Evolutionary conservation across 495 filamentous ascomycete genomes (phyloP), one percentile per base, ranked within the genome.

Genomic region (Xanthoparmelia taractica): DNA sequence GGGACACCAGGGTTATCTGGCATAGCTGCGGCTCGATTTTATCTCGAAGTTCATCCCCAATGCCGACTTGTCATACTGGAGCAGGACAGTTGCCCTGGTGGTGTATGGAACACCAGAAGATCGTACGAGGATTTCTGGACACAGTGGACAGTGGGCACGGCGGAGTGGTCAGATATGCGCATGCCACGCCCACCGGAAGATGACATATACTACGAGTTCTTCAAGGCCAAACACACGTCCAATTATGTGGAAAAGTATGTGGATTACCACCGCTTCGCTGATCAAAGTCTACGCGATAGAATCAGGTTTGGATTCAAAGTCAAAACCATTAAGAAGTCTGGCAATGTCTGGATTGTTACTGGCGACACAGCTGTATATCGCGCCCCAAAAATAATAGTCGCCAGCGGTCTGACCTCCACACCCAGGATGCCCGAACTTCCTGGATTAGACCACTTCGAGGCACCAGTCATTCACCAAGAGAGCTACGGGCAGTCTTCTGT

Each of bases 241-340:
- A 40, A 70, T 36, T 79, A 80, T 63, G 69, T 79, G 23, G 72
- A 76, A 50, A 63, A 74, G 17, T 80, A 80, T 61, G 57, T 77
- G n/a, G 66, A 73, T 50, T 36, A 52, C 37, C 70, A 74, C 57
- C 40, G 48, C 11, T 75, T 72, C 59, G 60, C 47, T 36, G 73
- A 72, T 38, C 65, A 60, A 25, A 69, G 64, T 31, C 47, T 78
- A 23, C 66, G 67, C 18, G 66, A 73, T 38, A 63, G 75, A 59
- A 71, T 76, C 29, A 59, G 41, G 34, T 70, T 74, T 50, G 66
- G 68, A 33, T 67, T 67, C 31, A 25, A 67, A 36, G 75, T 78
- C 10, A 27, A 68, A 15, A 70, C 54, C 4, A 59, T 76, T 27
- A 59, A 60, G 48, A 75, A 76, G 61, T 41, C 61, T 0, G 61